Percentiles rank a stretch among this genome's conserved stretches.
Evolutionary conservation across 441 rosid genomes (phyloP).

Genomic region (Croton setiger): DNA sequence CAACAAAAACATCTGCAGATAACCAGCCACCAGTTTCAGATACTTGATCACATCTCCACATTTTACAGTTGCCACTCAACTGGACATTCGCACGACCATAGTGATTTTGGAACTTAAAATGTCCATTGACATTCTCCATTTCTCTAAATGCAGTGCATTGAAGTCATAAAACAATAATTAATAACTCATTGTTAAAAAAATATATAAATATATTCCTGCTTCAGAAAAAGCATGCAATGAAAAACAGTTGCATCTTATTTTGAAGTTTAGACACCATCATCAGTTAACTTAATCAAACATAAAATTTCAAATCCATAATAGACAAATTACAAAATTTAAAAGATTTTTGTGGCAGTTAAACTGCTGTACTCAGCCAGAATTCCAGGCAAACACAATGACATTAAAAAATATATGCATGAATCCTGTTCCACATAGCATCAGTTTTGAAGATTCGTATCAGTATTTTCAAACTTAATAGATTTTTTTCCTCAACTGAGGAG

Average conservation of each 20-base stretch:
- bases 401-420: conserved; percentile 2
- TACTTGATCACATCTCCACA: conserved; percentile 77
- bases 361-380: not conserved
- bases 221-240: not conserved
- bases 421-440: not conserved
- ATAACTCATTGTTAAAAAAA: not conserved
- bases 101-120: conserved; percentile 89
- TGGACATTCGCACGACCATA: conserved; percentile 84
- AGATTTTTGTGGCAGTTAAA: not conserved
- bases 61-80: conserved; percentile 84
- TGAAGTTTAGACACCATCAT: not conserved
- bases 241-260: not conserved
- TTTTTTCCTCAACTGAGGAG: not conserved
- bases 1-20: conserved; percentile 94
- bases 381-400: not conserved
- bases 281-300: not conserved
- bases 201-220: no score
- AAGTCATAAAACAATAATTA: conserved; percentile 29
- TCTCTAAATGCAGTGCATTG: conserved; percentile 50
- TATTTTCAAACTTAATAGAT: not conserved
- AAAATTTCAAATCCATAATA: not conserved
- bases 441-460: not conserved
- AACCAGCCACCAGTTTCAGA: conserved; percentile 97
- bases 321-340: not conserved
- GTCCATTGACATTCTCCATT: conserved; percentile 82